phyloP scores from a whole-genome alignment of 257 asterid species.

The Solanum chilense region DNA sequence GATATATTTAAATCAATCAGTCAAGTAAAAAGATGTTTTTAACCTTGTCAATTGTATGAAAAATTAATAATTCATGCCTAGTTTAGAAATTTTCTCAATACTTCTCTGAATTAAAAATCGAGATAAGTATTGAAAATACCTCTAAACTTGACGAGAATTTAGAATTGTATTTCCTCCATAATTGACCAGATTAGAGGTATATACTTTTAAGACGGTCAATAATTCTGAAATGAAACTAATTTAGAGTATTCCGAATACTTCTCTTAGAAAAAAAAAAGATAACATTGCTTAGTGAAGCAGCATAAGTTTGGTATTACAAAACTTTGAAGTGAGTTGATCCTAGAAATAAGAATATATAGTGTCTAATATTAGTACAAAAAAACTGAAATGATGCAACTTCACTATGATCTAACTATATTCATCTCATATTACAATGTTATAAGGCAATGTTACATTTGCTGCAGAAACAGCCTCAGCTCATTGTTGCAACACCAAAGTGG shows the following conservation, averaged over 20 bases:
- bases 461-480: background rate
- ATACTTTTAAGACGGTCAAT: background rate
- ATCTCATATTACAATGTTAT: background rate
- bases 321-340: background rate
- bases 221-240: background rate
- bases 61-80: too few species aligned
- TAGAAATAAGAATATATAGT: background rate
- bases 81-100: too few species aligned
- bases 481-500: conserved; percentile 41
- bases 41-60: too few species aligned
- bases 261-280: too few species aligned
- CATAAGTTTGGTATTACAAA: background rate
- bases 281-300: background rate
- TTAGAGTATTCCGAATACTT: too few species aligned
- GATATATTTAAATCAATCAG: too few species aligned
- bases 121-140: too few species aligned
- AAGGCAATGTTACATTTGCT: background rate
- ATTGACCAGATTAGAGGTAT: too few species aligned
- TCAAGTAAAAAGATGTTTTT: too few species aligned
- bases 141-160: too few species aligned
- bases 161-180: too few species aligned
- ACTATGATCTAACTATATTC: background rate
- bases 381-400: background rate
- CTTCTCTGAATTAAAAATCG: too few species aligned
- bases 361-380: background rate